Percentiles rank a stretch among this genome's conserved stretches.
Conservation (phyloP, 176 grass and related monocot species). For the sorghum (Sorghum bicolor) region Sorghum_bicolor_NCBIv3 NC_012870.2:12770501-12771000, state of each 20-base stretch:
- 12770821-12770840: neutral
- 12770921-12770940: constrained; percentile 57
- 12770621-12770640: neutral
- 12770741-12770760: neutral
- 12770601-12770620: neutral
- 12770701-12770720: neutral
- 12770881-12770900: constrained; percentile 34
- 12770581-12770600: neutral
- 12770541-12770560: neutral
- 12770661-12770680: neutral
- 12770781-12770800: too few relatives aligned
- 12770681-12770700: neutral
- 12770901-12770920: constrained; percentile 10
- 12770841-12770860: neutral
- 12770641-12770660: neutral
- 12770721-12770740: neutral
- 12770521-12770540: neutral
- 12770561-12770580: neutral
- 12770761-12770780: too few relatives aligned
- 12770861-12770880: neutral
- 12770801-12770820: too few relatives aligned
- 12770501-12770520: neutral
- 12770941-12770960: constrained; percentile 40
- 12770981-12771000: constrained; percentile 91
- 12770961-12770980: constrained; percentile 73